Conservation (phyloP, 371 early-diverging fungal species). For the Quaeritorhiza haematococci region DNA sequence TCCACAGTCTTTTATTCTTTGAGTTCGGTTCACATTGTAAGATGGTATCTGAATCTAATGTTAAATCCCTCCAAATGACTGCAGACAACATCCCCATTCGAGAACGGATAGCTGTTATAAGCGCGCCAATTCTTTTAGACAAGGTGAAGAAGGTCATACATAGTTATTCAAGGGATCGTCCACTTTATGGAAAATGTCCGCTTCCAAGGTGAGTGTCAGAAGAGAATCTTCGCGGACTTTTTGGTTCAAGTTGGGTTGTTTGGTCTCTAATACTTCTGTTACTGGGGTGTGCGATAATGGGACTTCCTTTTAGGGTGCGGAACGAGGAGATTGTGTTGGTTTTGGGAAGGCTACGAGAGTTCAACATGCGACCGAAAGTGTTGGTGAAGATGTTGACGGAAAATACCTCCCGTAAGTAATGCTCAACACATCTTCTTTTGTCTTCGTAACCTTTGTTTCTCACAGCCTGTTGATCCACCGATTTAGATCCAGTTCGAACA, state of each 20-base stretch:
- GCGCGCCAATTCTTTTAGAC: slow-evolving; percentile 66
- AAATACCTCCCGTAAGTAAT: slow-evolving; percentile 27
- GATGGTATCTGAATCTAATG: not conserved
- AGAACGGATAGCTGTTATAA: slow-evolving; percentile 60
- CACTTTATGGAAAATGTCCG: slow-evolving; percentile 69
- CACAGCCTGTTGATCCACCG: slow-evolving; percentile 21
- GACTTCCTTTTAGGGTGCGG: slow-evolving; percentile 48
- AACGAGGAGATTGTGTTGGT: slow-evolving; percentile 69
- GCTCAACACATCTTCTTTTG: not conserved
- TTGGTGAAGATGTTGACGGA: slow-evolving; percentile 14
- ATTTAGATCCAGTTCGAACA: slow-evolving; percentile 26
- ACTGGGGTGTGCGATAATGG: not conserved
- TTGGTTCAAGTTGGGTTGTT: slow-evolving; percentile 50
- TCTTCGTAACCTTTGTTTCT: slow-evolving; percentile 14
- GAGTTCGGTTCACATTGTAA: not conserved
- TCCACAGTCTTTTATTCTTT: slow-evolving; percentile 17
- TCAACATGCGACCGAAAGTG: slow-evolving; percentile 48
- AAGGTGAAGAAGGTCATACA: slow-evolving; percentile 63
- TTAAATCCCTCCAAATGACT: not conserved
- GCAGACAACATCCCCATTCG: slow-evolving; percentile 38
- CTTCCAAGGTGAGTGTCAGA: slow-evolving; percentile 81
- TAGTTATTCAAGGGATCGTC: slow-evolving; percentile 68
- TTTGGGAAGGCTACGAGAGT: slow-evolving; percentile 55
- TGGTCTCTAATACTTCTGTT: slow-evolving; percentile 4
- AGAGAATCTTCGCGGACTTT: no score